Percentiles rank a stretch among this genome's conserved stretches.
phyloP scores from a whole-genome alignment of 2,329 filamentous ascomycete species.

The Hortaea werneckii region DNA sequence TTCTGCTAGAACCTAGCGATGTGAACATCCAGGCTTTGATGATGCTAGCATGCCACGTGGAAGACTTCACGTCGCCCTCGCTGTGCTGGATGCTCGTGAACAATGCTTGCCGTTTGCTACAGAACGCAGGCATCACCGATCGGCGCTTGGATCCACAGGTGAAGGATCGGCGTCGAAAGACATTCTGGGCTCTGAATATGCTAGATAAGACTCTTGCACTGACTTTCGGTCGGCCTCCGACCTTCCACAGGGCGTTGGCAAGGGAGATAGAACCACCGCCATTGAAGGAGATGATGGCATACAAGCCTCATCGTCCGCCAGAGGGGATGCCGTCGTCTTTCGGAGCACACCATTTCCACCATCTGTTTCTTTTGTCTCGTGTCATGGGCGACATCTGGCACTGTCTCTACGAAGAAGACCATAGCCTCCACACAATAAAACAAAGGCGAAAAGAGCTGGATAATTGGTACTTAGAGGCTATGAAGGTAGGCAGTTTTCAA shows the following conservation, averaged over 20 bases:
- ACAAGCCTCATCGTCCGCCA: conserved; percentile 5
- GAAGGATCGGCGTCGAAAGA: conserved; percentile 9
- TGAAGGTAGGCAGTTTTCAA: not conserved
- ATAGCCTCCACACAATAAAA: not conserved
- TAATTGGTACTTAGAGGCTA: conserved; percentile 8
- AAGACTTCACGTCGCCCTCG: conserved; percentile 16
- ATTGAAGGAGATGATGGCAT: conserved; percentile 9
- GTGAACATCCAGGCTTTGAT: conserved; percentile 15
- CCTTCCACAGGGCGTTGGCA: conserved; percentile 11
- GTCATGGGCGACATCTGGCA: conserved; percentile 11
- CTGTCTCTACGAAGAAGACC: conserved; percentile 6
- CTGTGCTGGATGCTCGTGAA: conserved; percentile 16
- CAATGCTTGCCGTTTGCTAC: conserved; percentile 16
- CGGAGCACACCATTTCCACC: conserved; percentile 13
- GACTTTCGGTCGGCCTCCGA: conserved; percentile 13
- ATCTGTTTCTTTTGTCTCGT: conserved; percentile 7
- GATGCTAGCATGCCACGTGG: conserved; percentile 11
- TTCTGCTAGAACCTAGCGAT: conserved; percentile 14
- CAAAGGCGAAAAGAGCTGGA: conserved; percentile 7
- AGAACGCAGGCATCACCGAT: conserved; percentile 11
- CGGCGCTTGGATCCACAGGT: conserved; percentile 8
- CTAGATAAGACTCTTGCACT: conserved; percentile 15
- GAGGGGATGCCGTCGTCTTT: conserved; percentile 6
- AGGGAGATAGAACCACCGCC: conserved; percentile 10
- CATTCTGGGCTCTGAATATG: conserved; percentile 17